phyloP scores from a whole-genome alignment of 2,329 filamentous ascomycete genomes.

The Epichloe uncinata region DNA sequence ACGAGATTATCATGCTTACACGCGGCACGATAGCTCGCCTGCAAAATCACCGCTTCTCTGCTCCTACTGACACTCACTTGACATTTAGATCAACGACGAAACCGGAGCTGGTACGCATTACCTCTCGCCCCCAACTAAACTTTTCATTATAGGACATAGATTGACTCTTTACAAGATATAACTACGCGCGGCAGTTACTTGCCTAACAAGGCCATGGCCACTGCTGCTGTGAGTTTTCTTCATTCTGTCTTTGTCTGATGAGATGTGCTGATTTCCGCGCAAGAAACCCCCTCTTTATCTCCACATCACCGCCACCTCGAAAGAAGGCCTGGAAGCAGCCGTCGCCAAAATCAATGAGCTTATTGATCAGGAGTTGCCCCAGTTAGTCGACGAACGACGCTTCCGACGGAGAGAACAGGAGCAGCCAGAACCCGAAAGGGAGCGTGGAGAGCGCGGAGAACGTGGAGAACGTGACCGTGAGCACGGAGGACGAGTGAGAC shows the following conservation, averaged over 20 bases:
- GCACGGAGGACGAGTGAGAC: constrained; percentile 59
- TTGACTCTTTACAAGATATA: constrained; percentile 66
- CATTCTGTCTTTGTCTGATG: neutral
- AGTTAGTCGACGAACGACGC: constrained; percentile 84
- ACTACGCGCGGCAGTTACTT: constrained; percentile 95
- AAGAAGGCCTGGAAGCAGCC: constrained; percentile 81
- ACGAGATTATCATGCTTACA: constrained; percentile 60
- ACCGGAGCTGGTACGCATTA: constrained; percentile 94
- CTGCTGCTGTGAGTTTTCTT: constrained; percentile 57
- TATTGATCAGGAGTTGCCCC: constrained; percentile 91
- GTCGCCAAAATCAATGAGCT: constrained; percentile 82
- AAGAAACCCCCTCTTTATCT: constrained; percentile 94
- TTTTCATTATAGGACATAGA: constrained; percentile 26
- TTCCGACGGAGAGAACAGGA: constrained; percentile 72
- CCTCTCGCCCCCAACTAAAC: constrained; percentile 16
- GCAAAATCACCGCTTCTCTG: constrained; percentile 50
- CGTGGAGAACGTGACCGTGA: constrained; percentile 46
- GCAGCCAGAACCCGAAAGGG: constrained; percentile 59
- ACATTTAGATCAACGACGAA: constrained; percentile 95
- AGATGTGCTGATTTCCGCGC: neutral
- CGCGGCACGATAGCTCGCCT: constrained; percentile 51
- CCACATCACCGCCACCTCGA: constrained; percentile 85
- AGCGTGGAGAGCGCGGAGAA: constrained; percentile 17
- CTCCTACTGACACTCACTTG: constrained; percentile 91
- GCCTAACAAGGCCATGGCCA: constrained; percentile 95